Percentiles rank a stretch among this genome's conserved stretches.
Evolutionary conservation across 2,329 filamentous ascomycete genomes (phyloP).

Genomic region (Trichoderma sp.): DNA sequence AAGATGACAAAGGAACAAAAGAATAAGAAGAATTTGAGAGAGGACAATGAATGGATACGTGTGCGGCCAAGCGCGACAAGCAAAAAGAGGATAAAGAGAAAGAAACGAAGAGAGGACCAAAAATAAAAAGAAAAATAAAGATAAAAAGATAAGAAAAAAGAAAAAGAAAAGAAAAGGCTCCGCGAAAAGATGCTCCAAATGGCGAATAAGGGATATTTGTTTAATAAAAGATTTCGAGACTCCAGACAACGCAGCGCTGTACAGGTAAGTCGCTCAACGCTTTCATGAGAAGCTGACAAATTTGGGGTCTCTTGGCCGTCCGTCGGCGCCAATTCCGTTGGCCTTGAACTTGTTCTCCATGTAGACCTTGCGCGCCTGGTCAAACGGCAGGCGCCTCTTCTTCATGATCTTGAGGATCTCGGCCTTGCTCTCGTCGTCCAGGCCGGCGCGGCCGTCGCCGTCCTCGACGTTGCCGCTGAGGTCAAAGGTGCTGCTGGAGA

Average conservation of each 20-base stretch:
- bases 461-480: slow-evolving; percentile 74
- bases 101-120: not conserved
- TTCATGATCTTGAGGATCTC: slow-evolving; percentile 92
- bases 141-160: not conserved
- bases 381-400: slow-evolving; percentile 75
- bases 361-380: slow-evolving; percentile 83
- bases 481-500: slow-evolving; percentile 81
- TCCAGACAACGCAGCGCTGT: not conserved
- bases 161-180: not conserved
- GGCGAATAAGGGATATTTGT: not conserved
- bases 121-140: not conserved
- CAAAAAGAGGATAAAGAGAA: not conserved
- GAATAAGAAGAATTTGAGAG: not conserved
- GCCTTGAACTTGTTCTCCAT: slow-evolving; percentile 83
- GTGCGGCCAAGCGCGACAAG: slow-evolving; percentile 3
- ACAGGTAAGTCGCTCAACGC: not conserved
- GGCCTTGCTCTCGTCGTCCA: slow-evolving; percentile 76
- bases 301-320: slow-evolving; percentile 85
- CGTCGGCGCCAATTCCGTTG: slow-evolving; percentile 86
- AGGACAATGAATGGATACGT: not conserved
- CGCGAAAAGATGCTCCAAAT: not conserved
- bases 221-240: not conserved
- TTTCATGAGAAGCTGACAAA: slow-evolving; percentile 76
- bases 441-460: slow-evolving; percentile 74
- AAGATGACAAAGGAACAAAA: not conserved